Evolutionary conservation across 169 alveolate genomes (phyloP), one percentile per base, ranked within the genome.

Genomic region (Babesia caballi): DNA sequence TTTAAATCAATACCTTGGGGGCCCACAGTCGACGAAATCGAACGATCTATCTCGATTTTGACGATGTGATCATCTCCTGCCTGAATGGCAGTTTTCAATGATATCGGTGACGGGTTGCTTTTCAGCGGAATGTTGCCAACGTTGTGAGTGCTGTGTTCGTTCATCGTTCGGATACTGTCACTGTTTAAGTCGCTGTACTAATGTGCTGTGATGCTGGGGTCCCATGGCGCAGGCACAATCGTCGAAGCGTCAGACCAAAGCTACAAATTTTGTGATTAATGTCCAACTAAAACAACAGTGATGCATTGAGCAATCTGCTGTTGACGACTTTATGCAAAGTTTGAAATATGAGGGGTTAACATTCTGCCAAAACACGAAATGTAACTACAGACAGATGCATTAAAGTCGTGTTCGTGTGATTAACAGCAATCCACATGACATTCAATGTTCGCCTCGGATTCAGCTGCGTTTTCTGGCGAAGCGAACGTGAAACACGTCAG

Each of bases 381-480:
- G n/a, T 9, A 25, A 7, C 32, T 21, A 52, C n/a, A 47, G 54
- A 47, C 19, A 27, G 5, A 47, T n/a, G 25, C n/a, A 47, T 7
- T 8, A 14, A 14, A 9, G 46, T 38, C n/a, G 8, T 38, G 54
- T 17, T 47, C 6, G 17, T 15, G 5, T 30, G 17, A 49, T n/a
- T 38, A 63, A 75, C 85, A 75, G 41, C 85, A 75, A 44, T 75
- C 85, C 23, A 58, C 84, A 14, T 38, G 19, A 47, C 61, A 50
- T 32, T 40, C 53, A 35, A 36, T 27, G 25, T 46, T 23, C 9
- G 75, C n/a, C 36, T 51, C 41, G 12, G 41, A 4, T 7, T 40
- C 54, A 14, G 19, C 49, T 4, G 58, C 53, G 4, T 44, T 65
- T 36, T 38, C 41, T 8, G 56, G 38, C 25, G 36, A 19, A 14